phyloP scores from a whole-genome alignment of 805 yeast species.

The Candida pseudoglaebosa region DNA sequence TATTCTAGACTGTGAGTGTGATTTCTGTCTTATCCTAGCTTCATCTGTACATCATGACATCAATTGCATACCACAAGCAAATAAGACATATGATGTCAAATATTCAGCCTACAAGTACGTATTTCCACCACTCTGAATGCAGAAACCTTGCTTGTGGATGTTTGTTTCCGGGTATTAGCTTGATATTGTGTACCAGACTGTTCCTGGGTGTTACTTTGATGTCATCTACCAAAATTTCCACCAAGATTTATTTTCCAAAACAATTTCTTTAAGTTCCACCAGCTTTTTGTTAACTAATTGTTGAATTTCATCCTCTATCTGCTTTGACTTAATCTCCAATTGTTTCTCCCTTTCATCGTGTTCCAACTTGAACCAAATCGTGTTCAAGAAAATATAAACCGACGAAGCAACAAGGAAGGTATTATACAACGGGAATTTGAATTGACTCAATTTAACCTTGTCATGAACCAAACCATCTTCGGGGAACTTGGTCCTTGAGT shows the following conservation, averaged over 20 bases:
- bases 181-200: no score
- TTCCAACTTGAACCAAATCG: conserved; percentile 30
- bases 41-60: no score
- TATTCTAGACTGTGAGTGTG: no score
- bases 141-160: no score
- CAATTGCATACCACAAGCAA: no score
- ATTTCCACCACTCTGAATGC: no score
- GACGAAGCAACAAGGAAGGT: conserved; percentile 37
- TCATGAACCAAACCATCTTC: conserved; percentile 1
- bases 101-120: no score
- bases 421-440: conserved; percentile 34
- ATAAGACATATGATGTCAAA: no score
- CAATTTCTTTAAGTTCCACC: conserved; percentile 15
- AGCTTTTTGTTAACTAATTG: conserved; percentile 24
- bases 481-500: conserved; percentile 9
- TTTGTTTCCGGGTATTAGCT: no score
- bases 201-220: no score
- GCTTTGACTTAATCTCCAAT: conserved; percentile 14
- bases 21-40: no score
- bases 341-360: conserved; percentile 19
- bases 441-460: conserved; percentile 33
- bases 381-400: conserved; percentile 32
- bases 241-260: conserved; percentile 11
- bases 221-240: conserved; percentile 14
- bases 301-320: conserved; percentile 24